These are phyloP conservation scores for Panellus pusillus DNA, from an alignment of 768 basidiomycete species.

Conservation along the genomic window DNA sequence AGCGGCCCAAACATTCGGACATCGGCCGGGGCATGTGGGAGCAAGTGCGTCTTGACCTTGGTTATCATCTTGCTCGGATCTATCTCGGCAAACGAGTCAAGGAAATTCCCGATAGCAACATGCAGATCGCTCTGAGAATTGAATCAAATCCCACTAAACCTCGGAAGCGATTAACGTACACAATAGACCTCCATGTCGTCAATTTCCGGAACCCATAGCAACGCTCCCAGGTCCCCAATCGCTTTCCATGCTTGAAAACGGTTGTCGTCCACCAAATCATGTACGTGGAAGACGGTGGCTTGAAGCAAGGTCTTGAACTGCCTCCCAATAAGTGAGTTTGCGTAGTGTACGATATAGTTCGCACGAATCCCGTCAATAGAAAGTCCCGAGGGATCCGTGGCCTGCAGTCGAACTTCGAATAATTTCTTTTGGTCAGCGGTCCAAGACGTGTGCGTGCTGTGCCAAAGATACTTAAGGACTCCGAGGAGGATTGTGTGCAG, in stretches of 20 bases:
- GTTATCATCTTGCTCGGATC: constrained; percentile 20
- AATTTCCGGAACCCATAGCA: constrained; percentile 45
- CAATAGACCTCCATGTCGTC: constrained; percentile 35
- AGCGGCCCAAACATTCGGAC: constrained; percentile 19
- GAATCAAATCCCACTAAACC: neutral
- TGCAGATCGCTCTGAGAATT: constrained; percentile 11
- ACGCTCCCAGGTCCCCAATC: constrained; percentile 34
- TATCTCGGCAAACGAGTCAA: constrained; percentile 21
- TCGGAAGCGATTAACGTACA: constrained; percentile 19
- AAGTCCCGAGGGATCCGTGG: constrained; percentile 32
- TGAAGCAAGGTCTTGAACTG: constrained; percentile 43
- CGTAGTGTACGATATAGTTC: constrained; percentile 43
- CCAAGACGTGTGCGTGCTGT: constrained; percentile 33
- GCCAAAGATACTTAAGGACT: constrained; percentile 44
- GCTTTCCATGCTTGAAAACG: constrained; percentile 32
- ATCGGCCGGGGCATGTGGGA: constrained; percentile 17
- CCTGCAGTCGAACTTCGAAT: constrained; percentile 32
- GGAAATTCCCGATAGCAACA: constrained; percentile 19
- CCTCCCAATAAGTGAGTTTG: constrained; percentile 41
- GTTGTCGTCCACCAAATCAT: constrained; percentile 29
- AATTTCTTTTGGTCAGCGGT: constrained; percentile 25
- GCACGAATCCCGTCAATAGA: constrained; percentile 36
- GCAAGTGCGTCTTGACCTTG: constrained; percentile 21
- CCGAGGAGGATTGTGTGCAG: constrained; percentile 47
- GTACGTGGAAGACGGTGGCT: constrained; percentile 36